Base-by-base conservation (phyloP, 805 yeast genomes). In the Lipomyces sp. region DNA sequence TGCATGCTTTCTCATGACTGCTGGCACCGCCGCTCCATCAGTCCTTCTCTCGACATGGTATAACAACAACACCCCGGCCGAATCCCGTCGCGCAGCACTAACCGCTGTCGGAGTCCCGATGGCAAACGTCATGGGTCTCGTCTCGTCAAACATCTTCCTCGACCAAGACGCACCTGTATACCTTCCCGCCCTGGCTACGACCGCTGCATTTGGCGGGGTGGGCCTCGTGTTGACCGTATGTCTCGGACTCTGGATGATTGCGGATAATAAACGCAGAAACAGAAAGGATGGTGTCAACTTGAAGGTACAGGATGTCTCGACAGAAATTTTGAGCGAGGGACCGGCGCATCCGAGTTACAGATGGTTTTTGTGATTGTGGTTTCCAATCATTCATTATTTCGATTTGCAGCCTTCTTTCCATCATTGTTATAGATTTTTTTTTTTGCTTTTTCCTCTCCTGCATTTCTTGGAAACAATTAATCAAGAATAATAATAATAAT, bases 41-140 rank as follows among this genome's bases (percentile, higher is more conserved):
- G 85, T 82, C 6, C 73, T 82, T 53, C 80, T 83, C 0, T 81
- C 84, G 0, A 81, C 85, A 0, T 82, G 85, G 85, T 82, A 80
- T 68, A 81, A 78, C 65, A 82, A 82, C 72, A 83, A 83, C 64
- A 81, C 81, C 2, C 83, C 84, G 3, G 80, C 81, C 64, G 80
- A 77, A 58, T 80, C 78, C 60, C 74, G 84, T 53, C 77, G 85
- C 68, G 83, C 79, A 15, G 82, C 81, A 18, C 75, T 82, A 51
- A 77, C 83, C 7, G 81, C 84, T 4, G 79, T 82, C 30, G 84
- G 84, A 57, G 81, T 84, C 70, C 86, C 86, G 1, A 77, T 84
- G 65, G 87, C 86, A 29, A 84, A 84, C 70, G 82, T 84, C 42
- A 86, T 86, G 34, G 87, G 87, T 65, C 80, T 84, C 66, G 81